Conservation (phyloP, 2,329 filamentous ascomycete species). For the Arachnomyces sp. region DNA sequence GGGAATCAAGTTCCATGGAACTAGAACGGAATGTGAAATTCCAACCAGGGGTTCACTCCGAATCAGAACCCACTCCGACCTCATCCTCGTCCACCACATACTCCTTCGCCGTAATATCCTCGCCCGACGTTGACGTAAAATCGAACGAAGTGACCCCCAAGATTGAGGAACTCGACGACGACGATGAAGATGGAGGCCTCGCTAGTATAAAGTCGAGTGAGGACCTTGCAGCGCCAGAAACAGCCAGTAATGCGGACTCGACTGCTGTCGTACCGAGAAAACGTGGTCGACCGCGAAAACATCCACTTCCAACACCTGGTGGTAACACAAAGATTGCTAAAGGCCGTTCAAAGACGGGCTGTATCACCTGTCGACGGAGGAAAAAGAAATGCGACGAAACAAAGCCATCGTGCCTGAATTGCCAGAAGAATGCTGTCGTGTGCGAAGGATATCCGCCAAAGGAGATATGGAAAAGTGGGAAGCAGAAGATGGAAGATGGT, state of each 20-base stretch:
- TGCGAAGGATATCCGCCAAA: slow-evolving; percentile 87
- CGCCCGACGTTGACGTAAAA: slow-evolving; percentile 14
- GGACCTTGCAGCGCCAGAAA: slow-evolving; percentile 25
- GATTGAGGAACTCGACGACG: slow-evolving; percentile 46
- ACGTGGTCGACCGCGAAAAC: slow-evolving; percentile 74
- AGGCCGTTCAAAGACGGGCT: slow-evolving; percentile 53
- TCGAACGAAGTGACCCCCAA: slow-evolving; percentile 41
- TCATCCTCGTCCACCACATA: slow-evolving; percentile 14
- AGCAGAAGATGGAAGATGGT: slow-evolving; percentile 63
- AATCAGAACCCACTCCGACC: slow-evolving; percentile 12
- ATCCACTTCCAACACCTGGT: slow-evolving; percentile 55
- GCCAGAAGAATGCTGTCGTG: slow-evolving; percentile 84
- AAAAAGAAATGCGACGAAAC: slow-evolving; percentile 53
- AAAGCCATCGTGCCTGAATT: slow-evolving; percentile 54
- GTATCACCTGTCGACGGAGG: slow-evolving; percentile 50
- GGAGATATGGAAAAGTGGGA: slow-evolving; percentile 79
- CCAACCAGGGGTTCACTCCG: no score
- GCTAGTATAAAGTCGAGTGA: slow-evolving; percentile 24
- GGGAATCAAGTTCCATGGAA: no score
- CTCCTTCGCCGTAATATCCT: slow-evolving; percentile 20
- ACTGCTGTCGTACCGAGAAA: slow-evolving; percentile 40
- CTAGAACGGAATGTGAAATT: no score
- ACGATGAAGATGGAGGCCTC: slow-evolving; percentile 28
- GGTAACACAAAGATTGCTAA: slow-evolving; percentile 64
- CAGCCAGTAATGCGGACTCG: slow-evolving; percentile 13